Base-by-base conservation (phyloP, 1,284 basidiomycete species). In the Sanghuangporus baumii region DNA sequence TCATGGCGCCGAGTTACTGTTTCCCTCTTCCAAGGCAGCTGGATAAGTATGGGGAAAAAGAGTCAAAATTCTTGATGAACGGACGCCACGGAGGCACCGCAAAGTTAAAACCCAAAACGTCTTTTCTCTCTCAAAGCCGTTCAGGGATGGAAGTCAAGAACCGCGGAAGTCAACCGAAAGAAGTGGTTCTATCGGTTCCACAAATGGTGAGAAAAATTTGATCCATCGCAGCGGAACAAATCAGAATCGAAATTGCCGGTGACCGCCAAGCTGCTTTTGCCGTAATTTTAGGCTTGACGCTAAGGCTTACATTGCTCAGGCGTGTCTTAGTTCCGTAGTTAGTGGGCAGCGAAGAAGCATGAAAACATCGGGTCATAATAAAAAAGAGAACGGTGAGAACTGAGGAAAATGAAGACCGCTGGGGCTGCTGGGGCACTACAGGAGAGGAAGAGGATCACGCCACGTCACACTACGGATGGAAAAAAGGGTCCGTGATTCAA, bases 41-140 rank as follows among this genome's bases (percentile, higher is more conserved):
- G 26, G 16, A 8, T 14, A 36, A 34, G 5, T 7, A 38, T 3
- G n/a, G 31, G 6, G 52, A 2, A 31, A 51, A 16, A 26, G 6
- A 9, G 18, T 36, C 31, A 36, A 37, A 54, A 34, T n/a, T 34
- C 47, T 11, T 20, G 23, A 46, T 46, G 26, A 12, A 36, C 38
- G 41, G 20, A 40, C 60, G 60, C 52, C 60, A 61, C 60, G 40
- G 54, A 34, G 51, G 34, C 46, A 18, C 54, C 46, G 48, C 61
- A 59, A 63, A 63, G 62, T 55, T 54, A 63, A 63, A 63, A 63
- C 50, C 57, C 57, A 63, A 63, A 63, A 59, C 62, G 40, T 12
- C 41, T 55, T 56, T n/a, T 41, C 40, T 6, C 1, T 7, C 34
- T 26, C 18, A 43, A 48, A 55, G 51, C 18, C 57, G 57, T 46